A percentile compares a stretch with the other conserved stretches of the same genome.
Conservation (phyloP, 805 yeast species). For the Candida saitoana region DNA sequence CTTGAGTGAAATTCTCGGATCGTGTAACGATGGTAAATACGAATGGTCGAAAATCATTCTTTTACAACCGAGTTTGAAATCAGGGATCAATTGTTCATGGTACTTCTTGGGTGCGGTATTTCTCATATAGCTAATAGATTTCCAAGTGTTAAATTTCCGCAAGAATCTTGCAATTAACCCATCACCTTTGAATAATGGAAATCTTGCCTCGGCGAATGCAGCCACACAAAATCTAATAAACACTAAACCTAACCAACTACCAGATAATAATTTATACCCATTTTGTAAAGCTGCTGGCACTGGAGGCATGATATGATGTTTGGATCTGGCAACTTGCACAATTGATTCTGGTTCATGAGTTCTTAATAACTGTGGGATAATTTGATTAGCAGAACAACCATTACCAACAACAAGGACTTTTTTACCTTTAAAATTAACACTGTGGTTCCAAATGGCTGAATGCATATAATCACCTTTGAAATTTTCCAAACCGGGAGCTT, state of each 20-base stretch:
- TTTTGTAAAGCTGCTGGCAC: slow-evolving; percentile 20
- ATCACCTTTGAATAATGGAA: slow-evolving; percentile 32
- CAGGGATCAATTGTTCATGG: slow-evolving; percentile 31
- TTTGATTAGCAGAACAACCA: slow-evolving; percentile 41
- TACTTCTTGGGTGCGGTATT: slow-evolving; percentile 27
- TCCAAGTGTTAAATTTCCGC: slow-evolving; percentile 20
- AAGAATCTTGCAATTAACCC: slow-evolving; percentile 22
- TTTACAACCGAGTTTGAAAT: slow-evolving; percentile 40
- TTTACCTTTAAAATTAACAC: slow-evolving; percentile 29
- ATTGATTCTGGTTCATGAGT: slow-evolving; percentile 20
- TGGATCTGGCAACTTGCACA: slow-evolving; percentile 31
- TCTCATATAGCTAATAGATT: slow-evolving; percentile 21
- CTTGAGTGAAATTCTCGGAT: slow-evolving; percentile 25
- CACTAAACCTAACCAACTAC: slow-evolving; percentile 24
- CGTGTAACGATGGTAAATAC: slow-evolving; percentile 31
- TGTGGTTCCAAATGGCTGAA: slow-evolving; percentile 37
- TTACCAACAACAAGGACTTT: slow-evolving; percentile 38
- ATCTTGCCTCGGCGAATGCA: slow-evolving; percentile 28
- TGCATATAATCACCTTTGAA: slow-evolving; percentile 39
- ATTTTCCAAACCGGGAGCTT: slow-evolving; percentile 28
- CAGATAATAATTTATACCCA: slow-evolving; percentile 22
- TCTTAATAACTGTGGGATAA: slow-evolving; percentile 34
- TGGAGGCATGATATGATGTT: slow-evolving; percentile 39
- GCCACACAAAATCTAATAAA: slow-evolving; percentile 26
- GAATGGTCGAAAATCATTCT: slow-evolving; percentile 35